These are phyloP conservation scores for Papilionanthe hybrid DNA, from an alignment of 116 monocot species.

Conservation along the genomic window DNA sequence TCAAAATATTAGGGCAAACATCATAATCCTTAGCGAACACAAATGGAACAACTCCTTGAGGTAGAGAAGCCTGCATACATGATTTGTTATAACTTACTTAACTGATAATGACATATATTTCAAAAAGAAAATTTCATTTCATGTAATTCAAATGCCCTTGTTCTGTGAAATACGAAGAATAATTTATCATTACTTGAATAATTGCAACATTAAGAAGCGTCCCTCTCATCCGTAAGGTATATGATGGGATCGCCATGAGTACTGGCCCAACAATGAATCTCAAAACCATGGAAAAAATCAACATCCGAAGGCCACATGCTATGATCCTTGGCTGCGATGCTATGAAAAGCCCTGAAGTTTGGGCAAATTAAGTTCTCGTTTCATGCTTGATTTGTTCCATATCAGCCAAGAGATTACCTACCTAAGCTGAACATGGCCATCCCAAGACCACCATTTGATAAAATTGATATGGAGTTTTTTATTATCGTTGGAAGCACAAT, in stretches of 20 bases:
- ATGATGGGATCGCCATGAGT: slow-evolving; percentile 41
- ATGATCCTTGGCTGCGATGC: slow-evolving; percentile 52
- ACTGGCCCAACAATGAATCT: slow-evolving; percentile 59
- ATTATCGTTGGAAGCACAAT: slow-evolving; percentile 50
- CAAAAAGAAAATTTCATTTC: not conserved
- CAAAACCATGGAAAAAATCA: slow-evolving; percentile 33
- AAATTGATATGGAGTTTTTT: slow-evolving; percentile 49
- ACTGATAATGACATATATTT: not conserved
- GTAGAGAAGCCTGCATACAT: slow-evolving; percentile 56
- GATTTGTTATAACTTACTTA: not conserved
- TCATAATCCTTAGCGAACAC: slow-evolving; percentile 61
- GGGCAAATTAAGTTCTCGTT: not conserved
- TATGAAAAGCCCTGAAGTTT: slow-evolving; percentile 57
- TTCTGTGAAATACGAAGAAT: not conserved
- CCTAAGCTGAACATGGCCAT: slow-evolving; percentile 93
- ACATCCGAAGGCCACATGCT: slow-evolving; percentile 37
- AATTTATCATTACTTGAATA: slow-evolving; percentile 36
- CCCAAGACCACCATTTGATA: slow-evolving; percentile 79
- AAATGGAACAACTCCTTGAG: slow-evolving; percentile 81
- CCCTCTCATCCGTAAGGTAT: slow-evolving; percentile 39
- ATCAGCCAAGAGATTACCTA: slow-evolving; percentile 1
- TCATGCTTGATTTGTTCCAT: slow-evolving; percentile 3
- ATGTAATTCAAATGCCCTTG: not conserved
- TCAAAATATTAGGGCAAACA: slow-evolving; percentile 10
- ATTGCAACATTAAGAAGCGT: slow-evolving; percentile 33